Base-by-base conservation (phyloP, 106 monocot species). In the Allium cepa region DNA sequence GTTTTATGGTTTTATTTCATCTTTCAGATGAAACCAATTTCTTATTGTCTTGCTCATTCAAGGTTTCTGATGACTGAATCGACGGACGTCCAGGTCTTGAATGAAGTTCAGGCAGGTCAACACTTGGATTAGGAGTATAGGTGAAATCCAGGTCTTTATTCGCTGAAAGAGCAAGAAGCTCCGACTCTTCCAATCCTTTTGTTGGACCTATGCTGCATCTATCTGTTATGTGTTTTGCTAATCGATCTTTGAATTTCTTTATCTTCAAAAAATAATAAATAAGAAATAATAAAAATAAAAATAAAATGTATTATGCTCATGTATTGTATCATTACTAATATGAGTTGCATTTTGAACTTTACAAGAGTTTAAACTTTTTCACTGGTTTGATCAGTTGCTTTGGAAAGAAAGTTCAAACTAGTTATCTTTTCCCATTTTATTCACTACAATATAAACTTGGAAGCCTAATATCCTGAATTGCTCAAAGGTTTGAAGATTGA, bases 181-280 rank as follows among this genome's bases (percentile, higher is more conserved):
- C 92, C 13, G 83, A 78, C 62, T 97, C 92, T 56, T 97, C 96
- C 45, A 97, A 72, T 47, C 96, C 96, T 71, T 72, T 97, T n/a
- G 88, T 70, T 9, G 86, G 84, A 27, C 92, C 96, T 49, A 97
- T 83, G 68, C 88, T 82, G 71, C 84, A 92, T 50, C 86, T 79
- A 0, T 89, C 92, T 52, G 88, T 83, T 60, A 1, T 66, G 69
- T 97, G 88, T 76, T 97, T 97, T 7, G 82, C 84, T 76, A 97
- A 69, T 36, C 86, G 88, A 80, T 97, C 96, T 59, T 69, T 97
- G 50, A 97, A 92, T 60, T 97, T 97, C 84, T 97, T 97, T 57
- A 97, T 87, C 96, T 97, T 88, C 55, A 75, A 36, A 36, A 36
- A 36, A 5, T 36, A 36, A 36, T 2, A 36, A 36, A 36, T 3